Base-by-base conservation (phyloP, 1,284 basidiomycete species). In the Limonomyces culmigenus region DNA sequence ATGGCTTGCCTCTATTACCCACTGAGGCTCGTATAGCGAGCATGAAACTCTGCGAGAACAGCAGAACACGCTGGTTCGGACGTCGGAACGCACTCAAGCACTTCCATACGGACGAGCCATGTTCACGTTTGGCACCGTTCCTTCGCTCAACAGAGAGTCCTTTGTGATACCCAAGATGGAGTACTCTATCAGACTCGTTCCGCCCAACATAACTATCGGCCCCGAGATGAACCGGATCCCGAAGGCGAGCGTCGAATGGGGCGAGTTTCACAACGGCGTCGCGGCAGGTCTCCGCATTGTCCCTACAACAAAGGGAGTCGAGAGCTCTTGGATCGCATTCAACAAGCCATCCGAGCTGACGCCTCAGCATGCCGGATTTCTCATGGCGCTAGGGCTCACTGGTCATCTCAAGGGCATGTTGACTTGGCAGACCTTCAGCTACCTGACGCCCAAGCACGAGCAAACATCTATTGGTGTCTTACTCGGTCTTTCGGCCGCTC, bases 261-360 rank as follows among this genome's bases (percentile, higher is more conserved):
- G 89, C 13, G 84, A 91, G 41, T 99, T 99, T 55, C 92, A 98
- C 56, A 93, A 95, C 43, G 95, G 95, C 13, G 92, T 95, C 0
- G 86, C 91, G 2, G 83, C 88, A 2, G 93, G 83, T 2, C 56
- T 99, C 38, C 74, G 84, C 3, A 75, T 91, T 36, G 74, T 80
- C 0, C 73, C 81, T 0, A 68, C 74, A n/a, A 70, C 78, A n/a
- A 60, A 65, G 36, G 74, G 74, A 14, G 70, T 91, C 29, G 84
- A 89, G 49, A 86, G 81, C 42, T 87, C 88, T 0, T 93, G 92
- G 78, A 89, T 95, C 47, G 78, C 86, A 14, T 91, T 88, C 63
- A 92, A 93, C 54, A 81, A 80, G 43, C 89, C 91, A 0, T 66
- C 71, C 0, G 81, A 88, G 36, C 64, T 89, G 36, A 88, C 83